Percentiles rank a stretch among this genome's conserved stretches.
Evolutionary conservation across 108 stramenopile genomes (phyloP).

Genomic region (Skeletonema grethae): DNA sequence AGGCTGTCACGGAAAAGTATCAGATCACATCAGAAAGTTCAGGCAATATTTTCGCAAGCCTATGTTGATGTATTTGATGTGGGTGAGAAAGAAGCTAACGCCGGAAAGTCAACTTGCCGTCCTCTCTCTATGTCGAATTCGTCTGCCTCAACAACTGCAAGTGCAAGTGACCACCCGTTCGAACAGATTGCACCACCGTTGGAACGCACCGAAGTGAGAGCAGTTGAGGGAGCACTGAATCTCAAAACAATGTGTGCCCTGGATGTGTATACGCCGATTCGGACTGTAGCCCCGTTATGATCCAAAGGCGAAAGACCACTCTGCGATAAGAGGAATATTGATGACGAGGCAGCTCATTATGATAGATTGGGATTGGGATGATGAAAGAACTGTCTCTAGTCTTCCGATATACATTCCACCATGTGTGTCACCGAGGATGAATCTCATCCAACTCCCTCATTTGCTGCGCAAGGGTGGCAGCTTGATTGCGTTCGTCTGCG

Average conservation of each 20-base stretch:
- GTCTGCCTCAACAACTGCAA: not conserved
- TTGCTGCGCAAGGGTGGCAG: conserved; percentile 52
- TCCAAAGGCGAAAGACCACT: conserved; percentile 27
- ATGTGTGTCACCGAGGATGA: conserved; percentile 58
- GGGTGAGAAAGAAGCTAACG: not conserved
- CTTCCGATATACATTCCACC: conserved; percentile 56
- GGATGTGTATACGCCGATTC: conserved; percentile 66
- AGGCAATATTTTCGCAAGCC: not conserved
- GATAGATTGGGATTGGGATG: conserved; percentile 71
- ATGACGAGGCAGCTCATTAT: conserved; percentile 69
- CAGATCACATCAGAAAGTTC: not conserved
- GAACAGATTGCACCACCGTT: conserved; percentile 53
- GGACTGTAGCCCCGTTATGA: conserved; percentile 74
- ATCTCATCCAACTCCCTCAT: conserved; percentile 55
- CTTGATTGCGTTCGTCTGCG: conserved; percentile 71
- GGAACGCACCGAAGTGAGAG: conserved; percentile 45
- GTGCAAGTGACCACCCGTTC: not conserved
- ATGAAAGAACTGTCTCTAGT: conserved; percentile 52
- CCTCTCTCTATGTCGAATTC: conserved; percentile 7
- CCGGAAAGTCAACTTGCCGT: not conserved
- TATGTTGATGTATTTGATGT: not conserved
- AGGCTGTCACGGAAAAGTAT: conserved; percentile 39
- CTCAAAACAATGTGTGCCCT: conserved; percentile 63
- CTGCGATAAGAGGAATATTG: conserved; percentile 53
- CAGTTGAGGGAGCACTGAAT: conserved; percentile 59